phyloP scores from a whole-genome alignment of 2,329 filamentous ascomycete species.

The Pseudogymnoascus sp. region DNA sequence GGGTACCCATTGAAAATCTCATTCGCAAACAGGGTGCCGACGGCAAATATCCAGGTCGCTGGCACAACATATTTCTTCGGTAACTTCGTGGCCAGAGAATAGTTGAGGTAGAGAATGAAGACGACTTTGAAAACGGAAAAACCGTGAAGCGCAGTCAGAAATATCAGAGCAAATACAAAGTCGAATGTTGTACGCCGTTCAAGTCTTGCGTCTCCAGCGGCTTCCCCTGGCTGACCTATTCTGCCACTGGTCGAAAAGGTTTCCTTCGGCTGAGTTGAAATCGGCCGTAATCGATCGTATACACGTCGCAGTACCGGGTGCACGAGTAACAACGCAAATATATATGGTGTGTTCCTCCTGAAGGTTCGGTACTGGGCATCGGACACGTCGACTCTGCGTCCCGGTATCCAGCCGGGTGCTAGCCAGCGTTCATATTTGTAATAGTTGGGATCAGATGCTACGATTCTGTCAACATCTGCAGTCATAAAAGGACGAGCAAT shows the following conservation, averaged over 20 bases:
- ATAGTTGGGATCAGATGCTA: constrained; percentile 78
- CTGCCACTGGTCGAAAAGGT: constrained; percentile 13
- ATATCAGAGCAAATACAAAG: constrained; percentile 70
- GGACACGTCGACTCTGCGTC: constrained; percentile 85
- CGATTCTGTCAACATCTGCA: constrained; percentile 14
- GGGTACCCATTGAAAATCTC: constrained; percentile 75
- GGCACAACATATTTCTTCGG: constrained; percentile 64
- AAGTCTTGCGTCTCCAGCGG: constrained; percentile 49
- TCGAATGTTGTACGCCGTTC: constrained; percentile 75
- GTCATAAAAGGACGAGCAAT: not conserved
- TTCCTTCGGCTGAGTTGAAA: constrained; percentile 12
- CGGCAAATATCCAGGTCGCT: constrained; percentile 85
- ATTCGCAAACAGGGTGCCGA: constrained; percentile 80
- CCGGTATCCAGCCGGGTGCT: constrained; percentile 81
- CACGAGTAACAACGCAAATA: constrained; percentile 63
- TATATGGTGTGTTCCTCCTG: constrained; percentile 75
- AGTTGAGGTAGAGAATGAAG: constrained; percentile 73
- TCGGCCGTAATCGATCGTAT: constrained; percentile 50
- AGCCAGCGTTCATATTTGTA: constrained; percentile 63
- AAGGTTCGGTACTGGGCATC: constrained; percentile 84
- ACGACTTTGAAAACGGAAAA: constrained; percentile 79
- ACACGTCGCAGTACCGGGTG: constrained; percentile 71
- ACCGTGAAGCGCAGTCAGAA: constrained; percentile 74
- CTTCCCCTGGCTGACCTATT: not conserved
- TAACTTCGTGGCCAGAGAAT: constrained; percentile 64